These are phyloP conservation scores for Alternaria angustiovoidea DNA, from an alignment of 2,329 filamentous ascomycete species.

Conservation along the genomic window DNA sequence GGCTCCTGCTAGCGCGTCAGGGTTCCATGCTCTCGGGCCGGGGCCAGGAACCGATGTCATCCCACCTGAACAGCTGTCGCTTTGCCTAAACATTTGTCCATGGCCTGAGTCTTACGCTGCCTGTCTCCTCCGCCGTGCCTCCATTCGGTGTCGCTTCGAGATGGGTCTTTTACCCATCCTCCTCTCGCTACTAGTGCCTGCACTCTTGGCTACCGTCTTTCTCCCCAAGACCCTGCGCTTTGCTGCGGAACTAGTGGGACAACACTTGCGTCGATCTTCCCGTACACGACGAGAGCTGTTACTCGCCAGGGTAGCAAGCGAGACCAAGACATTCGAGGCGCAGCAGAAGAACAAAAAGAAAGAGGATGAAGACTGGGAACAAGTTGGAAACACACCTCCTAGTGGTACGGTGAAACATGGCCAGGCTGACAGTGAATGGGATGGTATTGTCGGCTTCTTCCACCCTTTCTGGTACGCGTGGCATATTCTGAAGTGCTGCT, in stretches of 20 bases:
- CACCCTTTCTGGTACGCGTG: constrained; percentile 87
- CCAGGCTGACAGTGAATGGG: constrained; percentile 69
- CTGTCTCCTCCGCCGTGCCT: constrained; percentile 16
- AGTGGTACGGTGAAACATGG: constrained; percentile 56
- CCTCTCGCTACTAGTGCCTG: constrained; percentile 38
- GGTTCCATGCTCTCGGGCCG: constrained; percentile 29
- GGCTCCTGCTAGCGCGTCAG: constrained; percentile 22
- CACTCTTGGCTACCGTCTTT: constrained; percentile 32
- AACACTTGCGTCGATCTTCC: constrained; percentile 43
- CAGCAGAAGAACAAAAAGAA: constrained; percentile 25
- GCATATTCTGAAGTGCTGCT: neutral
- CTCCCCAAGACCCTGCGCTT: constrained; percentile 39
- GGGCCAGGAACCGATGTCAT: constrained; percentile 33
- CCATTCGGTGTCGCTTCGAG: constrained; percentile 18
- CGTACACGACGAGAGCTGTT: constrained; percentile 45
- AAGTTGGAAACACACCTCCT: constrained; percentile 64
- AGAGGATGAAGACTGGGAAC: constrained; percentile 74
- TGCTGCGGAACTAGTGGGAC: constrained; percentile 39
- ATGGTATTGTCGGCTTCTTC: constrained; percentile 92
- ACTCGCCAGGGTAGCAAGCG: constrained; percentile 41
- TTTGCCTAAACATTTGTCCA: constrained; percentile 17
- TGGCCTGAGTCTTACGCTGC: constrained; percentile 15
- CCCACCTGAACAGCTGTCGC: constrained; percentile 34
- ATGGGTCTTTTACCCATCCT: constrained; percentile 40
- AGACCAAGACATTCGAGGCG: constrained; percentile 37